Evolutionary conservation across 164 flowering plant genomes (phyloP).

Genomic region (Protea cynaroides): DNA sequence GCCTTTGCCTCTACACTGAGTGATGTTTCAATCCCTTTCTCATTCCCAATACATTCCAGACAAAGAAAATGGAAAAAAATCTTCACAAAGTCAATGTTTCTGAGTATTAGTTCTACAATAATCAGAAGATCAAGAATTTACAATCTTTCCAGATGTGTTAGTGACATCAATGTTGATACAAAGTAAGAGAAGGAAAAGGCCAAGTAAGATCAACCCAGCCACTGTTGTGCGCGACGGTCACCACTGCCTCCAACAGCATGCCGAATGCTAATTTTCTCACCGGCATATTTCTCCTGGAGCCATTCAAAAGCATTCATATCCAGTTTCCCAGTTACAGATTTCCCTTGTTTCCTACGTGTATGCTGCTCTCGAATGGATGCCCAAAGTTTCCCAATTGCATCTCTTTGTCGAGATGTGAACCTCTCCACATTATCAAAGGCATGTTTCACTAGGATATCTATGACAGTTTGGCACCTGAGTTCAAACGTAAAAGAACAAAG

Average conservation of each 20-base stretch:
- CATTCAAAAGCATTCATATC: conserved; percentile 87
- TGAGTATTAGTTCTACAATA: no score
- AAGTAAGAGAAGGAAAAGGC: no score
- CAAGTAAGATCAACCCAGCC: conserved; percentile 29
- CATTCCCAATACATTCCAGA: no score
- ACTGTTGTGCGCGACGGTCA: conserved; percentile 60
- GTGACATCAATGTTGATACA: no score
- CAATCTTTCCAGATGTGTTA: no score
- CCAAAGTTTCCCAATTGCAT: conserved; percentile 85
- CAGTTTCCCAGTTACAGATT: conserved; percentile 85
- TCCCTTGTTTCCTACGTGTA: conserved; percentile 78
- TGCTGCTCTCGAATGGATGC: conserved; percentile 79
- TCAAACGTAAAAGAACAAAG: not conserved
- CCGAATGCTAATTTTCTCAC: conserved; percentile 87
- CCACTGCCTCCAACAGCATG: conserved; percentile 80
- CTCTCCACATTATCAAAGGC: conserved; percentile 76
- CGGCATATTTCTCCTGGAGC: conserved; percentile 71
- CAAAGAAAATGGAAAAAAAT: no score
- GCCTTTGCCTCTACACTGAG: no score
- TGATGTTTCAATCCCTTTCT: no score
- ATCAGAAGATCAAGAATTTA: no score
- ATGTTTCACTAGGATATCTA: conserved; percentile 85
- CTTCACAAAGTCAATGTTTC: no score
- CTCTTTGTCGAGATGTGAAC: conserved; percentile 75
- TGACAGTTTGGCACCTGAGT: conserved; percentile 88